Conservation (phyloP, 2,329 filamentous ascomycete genomes). For the Penicillium concentricum region DNA sequence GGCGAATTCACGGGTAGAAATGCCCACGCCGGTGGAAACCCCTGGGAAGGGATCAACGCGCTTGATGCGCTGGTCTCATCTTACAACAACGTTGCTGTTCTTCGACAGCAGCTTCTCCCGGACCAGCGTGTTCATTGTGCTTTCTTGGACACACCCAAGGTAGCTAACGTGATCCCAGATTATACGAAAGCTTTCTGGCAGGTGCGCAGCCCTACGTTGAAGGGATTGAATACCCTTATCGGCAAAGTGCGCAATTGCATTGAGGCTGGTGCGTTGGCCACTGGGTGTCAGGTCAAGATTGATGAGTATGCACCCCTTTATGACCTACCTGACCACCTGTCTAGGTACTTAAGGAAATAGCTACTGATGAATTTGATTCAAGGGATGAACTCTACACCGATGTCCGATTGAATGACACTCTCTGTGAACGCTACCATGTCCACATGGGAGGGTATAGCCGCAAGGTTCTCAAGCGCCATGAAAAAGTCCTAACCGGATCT, state of each 20-base stretch:
- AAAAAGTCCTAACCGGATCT: slow-evolving; percentile 43
- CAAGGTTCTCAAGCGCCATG: slow-evolving; percentile 37
- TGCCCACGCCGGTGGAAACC: slow-evolving; percentile 58
- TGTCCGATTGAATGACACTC: slow-evolving; percentile 46
- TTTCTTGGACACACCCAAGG: slow-evolving; percentile 54
- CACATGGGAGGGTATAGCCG: slow-evolving; percentile 46
- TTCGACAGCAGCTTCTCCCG: slow-evolving; percentile 59
- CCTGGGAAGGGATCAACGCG: slow-evolving; percentile 61
- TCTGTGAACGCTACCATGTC: slow-evolving; percentile 46
- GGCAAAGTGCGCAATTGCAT: slow-evolving; percentile 35
- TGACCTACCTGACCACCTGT: background rate
- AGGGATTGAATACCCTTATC: slow-evolving; percentile 37
- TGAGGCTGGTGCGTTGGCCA: slow-evolving; percentile 37
- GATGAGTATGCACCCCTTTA: slow-evolving; percentile 25
- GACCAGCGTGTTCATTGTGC: slow-evolving; percentile 55
- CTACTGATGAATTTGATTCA: background rate
- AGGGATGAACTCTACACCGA: slow-evolving; percentile 43
- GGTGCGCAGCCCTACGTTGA: slow-evolving; percentile 46
- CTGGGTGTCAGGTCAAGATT: slow-evolving; percentile 35
- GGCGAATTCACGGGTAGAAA: slow-evolving; percentile 50
- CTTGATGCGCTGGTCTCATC: slow-evolving; percentile 55
- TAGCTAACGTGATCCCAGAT: slow-evolving; percentile 59
- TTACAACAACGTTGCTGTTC: slow-evolving; percentile 48
- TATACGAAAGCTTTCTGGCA: slow-evolving; percentile 48
- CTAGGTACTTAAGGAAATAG: background rate